Evolutionary conservation across 2,329 filamentous ascomycete genomes (phyloP), one percentile per base, ranked within the genome.

Genomic region (Ustulina deusta): DNA sequence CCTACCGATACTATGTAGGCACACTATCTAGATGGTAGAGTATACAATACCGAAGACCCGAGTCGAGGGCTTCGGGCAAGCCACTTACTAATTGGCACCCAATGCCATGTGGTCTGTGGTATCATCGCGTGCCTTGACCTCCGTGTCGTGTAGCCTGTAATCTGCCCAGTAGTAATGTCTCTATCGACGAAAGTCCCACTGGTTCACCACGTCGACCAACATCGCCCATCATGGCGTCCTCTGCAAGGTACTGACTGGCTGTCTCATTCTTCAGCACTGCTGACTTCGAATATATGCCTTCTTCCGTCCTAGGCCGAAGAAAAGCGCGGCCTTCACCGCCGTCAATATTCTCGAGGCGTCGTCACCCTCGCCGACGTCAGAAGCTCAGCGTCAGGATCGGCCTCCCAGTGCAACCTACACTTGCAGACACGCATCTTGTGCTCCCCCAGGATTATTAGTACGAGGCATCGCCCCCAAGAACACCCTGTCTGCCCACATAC

Each of bases 101-200:
- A 57, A 40, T 68, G 68, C 65, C 68, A 70, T 70, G 68, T 70
- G 68, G 65, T 59, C 59, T 68, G 55, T 38, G 68, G 68, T 65
- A 66, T 61, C 65, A 68, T 68, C 65, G 65, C 65, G 63, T 66
- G 54, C 60, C 66, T 61, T 60, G 58, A 60, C 62, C 56, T 59
- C 15, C 48, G 42, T 20, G 42, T 25, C 22, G 20, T 17, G 42
- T 32, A 44, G 2, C 15, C 13, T 5, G 40, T 20, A 44, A 15
- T 17, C 5, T 52, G 7, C 27, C 27, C 49, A 32, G 27, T 44
- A 20, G 40, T 51, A 51, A 29, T 27, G 48, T 29, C 5, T 51
- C 5, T 58, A 57, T 40, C 44, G 54, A 17, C 59, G 29, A 52
- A 25, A 25, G 52, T 70, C 61, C 62, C 56, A 69, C 63, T 32